These are phyloP conservation scores for Acidiella bohemica DNA, from an alignment of 495 filamentous ascomycete genomes.

Conservation along the genomic window DNA sequence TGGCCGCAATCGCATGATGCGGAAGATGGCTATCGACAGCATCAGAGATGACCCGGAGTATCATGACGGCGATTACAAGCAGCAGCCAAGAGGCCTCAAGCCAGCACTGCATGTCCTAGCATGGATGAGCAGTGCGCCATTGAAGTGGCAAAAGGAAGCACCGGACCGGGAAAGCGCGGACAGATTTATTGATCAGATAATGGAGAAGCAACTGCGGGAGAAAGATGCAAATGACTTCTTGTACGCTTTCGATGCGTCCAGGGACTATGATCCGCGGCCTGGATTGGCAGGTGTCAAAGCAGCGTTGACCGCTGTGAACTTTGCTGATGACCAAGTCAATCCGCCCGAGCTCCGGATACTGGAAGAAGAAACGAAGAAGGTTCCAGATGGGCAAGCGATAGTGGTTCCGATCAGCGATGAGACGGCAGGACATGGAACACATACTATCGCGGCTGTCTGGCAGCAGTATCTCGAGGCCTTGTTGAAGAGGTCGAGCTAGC, in stretches of 20 bases:
- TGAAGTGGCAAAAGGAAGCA: background rate
- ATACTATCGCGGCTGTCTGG: background rate
- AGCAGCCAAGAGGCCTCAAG: background rate
- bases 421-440: background rate
- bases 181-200: background rate
- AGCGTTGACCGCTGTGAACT: slow-evolving; percentile 3
- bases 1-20: slow-evolving; percentile 2
- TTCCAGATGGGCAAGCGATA: background rate
- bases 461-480: too few species aligned
- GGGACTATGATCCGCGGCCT: slow-evolving; percentile 5
- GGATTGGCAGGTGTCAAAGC: background rate
- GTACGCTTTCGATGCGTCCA: slow-evolving; percentile 5
- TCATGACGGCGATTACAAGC: background rate
- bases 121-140: slow-evolving; percentile 3
- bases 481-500: too few species aligned
- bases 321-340: slow-evolving; percentile 3
- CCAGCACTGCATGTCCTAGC: slow-evolving; percentile 6
- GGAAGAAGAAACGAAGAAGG: slow-evolving; percentile 2
- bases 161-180: slow-evolving; percentile 4
- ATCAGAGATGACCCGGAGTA: slow-evolving; percentile 1
- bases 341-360: slow-evolving; percentile 1
- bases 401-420: background rate
- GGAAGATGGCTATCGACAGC: slow-evolving; percentile 1
- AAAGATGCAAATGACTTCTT: slow-evolving; percentile 4
- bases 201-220: background rate